A percentile compares a stretch with the other conserved stretches of the same genome.
These are phyloP conservation scores for Agaricus subrufescens DNA, from an alignment of 768 basidiomycete species.

Conservation along the genomic window DNA sequence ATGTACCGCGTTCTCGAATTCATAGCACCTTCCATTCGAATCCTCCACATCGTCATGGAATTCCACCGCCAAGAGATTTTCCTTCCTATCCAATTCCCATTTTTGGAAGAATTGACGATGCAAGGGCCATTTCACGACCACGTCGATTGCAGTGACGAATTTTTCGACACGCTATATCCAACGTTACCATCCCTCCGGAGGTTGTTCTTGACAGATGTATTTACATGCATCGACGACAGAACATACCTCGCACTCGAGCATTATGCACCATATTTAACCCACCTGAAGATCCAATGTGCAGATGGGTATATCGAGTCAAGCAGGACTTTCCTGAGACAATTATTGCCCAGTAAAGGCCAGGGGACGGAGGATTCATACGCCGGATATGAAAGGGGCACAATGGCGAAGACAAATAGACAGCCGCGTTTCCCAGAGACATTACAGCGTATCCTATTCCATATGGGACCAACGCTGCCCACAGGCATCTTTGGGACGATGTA, in stretches of 20 bases:
- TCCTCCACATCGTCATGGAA: conserved; percentile 7
- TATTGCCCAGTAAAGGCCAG: not conserved
- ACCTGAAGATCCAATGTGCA: conserved; percentile 7
- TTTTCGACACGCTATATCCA: conserved; percentile 9
- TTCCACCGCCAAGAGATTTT: conserved; percentile 12
- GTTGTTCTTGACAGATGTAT: conserved; percentile 9
- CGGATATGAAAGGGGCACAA: not conserved
- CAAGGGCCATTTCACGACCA: conserved; percentile 11
- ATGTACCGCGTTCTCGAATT: conserved; percentile 11
- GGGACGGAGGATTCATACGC: not conserved
- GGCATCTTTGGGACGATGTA: conserved; percentile 8
- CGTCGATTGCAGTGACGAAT: conserved; percentile 6
- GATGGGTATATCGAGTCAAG: conserved; percentile 5
- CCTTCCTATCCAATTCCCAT: conserved; percentile 8
- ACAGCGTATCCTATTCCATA: conserved; percentile 10
- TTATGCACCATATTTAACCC: conserved; percentile 12
- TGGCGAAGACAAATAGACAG: too few species aligned
- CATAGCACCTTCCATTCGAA: conserved; percentile 8
- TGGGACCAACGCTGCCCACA: conserved; percentile 1
- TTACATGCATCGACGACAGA: conserved; percentile 1
- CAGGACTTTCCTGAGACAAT: conserved; percentile 6
- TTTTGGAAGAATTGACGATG: conserved; percentile 11
- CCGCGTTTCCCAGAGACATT: conserved; percentile 9
- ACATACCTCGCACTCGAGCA: conserved; percentile 9
- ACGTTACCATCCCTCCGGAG: conserved; percentile 8